Evolutionary conservation across 1,139 yeast genomes (phyloP).

Genomic region (Tardiomyces digboiensis): DNA sequence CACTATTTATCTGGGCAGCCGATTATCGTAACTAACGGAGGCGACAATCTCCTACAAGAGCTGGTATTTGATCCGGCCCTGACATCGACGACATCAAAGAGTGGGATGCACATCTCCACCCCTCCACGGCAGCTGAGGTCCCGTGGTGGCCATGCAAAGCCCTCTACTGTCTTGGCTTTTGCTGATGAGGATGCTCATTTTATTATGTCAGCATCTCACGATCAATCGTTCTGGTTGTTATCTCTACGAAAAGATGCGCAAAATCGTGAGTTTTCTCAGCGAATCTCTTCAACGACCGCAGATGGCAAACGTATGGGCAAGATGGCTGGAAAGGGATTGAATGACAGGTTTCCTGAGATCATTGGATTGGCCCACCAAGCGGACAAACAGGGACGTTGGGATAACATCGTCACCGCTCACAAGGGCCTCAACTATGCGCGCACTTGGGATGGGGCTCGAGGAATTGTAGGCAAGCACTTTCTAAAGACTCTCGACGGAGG

Average conservation of each 20-base stretch:
- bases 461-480: constrained; percentile 69
- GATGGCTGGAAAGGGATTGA: constrained; percentile 32
- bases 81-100: constrained; percentile 43
- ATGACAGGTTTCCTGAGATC: constrained; percentile 71
- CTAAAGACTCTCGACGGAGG: constrained; percentile 72
- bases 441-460: constrained; percentile 83
- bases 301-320: constrained; percentile 46
- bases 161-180: constrained; percentile 71
- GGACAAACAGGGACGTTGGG: constrained; percentile 90
- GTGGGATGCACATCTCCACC: constrained; percentile 39
- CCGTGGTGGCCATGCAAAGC: constrained; percentile 95
- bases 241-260: constrained; percentile 95
- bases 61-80: constrained; percentile 89
- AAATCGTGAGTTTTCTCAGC: constrained; percentile 87
- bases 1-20: constrained; percentile 89
- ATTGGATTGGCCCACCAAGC: constrained; percentile 63
- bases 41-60: constrained; percentile 84
- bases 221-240: constrained; percentile 81
- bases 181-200: constrained; percentile 79
- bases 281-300: constrained; percentile 35
- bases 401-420: constrained; percentile 86
- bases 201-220: constrained; percentile 79
- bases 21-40: constrained; percentile 82
- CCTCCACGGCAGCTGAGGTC: constrained; percentile 92
- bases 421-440: constrained; percentile 77